Evolutionary conservation across 208 protist species (phyloP).

Genomic region (Naegleria gruberi): DNA sequence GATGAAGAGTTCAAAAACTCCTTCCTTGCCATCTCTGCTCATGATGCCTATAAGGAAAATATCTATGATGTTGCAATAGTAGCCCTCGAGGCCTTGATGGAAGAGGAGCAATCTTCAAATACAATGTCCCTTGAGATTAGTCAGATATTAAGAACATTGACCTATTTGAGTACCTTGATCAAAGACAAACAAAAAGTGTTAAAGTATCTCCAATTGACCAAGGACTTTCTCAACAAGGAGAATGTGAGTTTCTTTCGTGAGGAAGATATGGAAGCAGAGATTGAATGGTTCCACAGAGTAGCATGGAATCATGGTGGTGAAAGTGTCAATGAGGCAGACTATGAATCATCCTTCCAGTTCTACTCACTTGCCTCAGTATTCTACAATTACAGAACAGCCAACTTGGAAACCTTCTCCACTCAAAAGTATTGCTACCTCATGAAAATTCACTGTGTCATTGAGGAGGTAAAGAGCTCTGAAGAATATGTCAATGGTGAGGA

Average conservation of each 20-base stretch:
- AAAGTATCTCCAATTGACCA: not conserved
- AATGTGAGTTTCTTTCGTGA: not conserved
- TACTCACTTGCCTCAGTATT: not conserved
- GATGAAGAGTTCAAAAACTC: not conserved
- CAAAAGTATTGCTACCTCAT: not conserved
- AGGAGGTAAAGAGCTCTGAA: too few species aligned
- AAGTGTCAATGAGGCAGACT: not conserved
- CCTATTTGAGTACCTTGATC: not conserved
- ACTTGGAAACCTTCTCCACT: not conserved
- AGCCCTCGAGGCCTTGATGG: not conserved
- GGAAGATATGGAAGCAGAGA: not conserved
- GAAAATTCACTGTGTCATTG: not conserved
- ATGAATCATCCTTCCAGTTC: not conserved
- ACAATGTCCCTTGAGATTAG: not conserved
- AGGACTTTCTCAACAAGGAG: not conserved
- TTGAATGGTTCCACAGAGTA: constrained; percentile 12
- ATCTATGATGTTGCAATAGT: not conserved
- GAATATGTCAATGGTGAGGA: not conserved
- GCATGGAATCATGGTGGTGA: not conserved
- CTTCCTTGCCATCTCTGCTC: not conserved
- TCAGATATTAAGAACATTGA: not conserved
- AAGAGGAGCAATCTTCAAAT: not conserved
- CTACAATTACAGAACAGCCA: not conserved
- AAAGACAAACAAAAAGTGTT: not conserved
- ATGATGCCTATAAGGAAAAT: not conserved